Base-by-base conservation (phyloP, 31 red algal genomes). In the Porphyra umbilicalis region DNA sequence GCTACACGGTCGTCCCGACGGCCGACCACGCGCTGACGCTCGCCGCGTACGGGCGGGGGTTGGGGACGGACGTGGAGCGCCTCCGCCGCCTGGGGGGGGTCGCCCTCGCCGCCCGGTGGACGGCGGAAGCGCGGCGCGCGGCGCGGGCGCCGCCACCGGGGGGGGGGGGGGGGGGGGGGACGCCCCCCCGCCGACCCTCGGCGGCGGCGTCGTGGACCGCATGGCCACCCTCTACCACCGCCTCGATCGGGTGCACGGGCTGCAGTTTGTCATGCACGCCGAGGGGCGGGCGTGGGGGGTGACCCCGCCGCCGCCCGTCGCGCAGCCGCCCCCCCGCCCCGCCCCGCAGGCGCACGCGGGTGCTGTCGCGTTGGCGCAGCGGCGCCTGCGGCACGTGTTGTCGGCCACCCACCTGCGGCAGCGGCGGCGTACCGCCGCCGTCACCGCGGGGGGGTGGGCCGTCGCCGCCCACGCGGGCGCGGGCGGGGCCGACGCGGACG, bases 201-300 rank as follows among this genome's bases (percentile, higher is more conserved):
- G n/a, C n/a, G n/a, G 57, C 57, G 57, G 57, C 13, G 57, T 71
- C 2, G 14, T 71, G 0, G 33, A 85, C 34, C 83, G 82, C 46
- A 75, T 90, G n/a, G 79, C 81, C 33, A 85, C 80, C n/a, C 77
- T 85, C 0, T 84, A 90, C 34, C 88, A 90, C 40, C 88, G 88
- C 31, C 78, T 90, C 37, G 88, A 90, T 76, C 83, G 88, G 31
- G 34, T 90, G 20, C 88, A 84, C 57, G 88, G 88, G n/a, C 83
- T 90, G 77, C 88, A 90, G 78, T 90, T 81, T 34, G 44, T 85
- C 30, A 84, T 75, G 25, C 85, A 90, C 83, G 85, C 77, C 77
- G 15, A 18, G 2, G 57, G 57, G 6, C 57, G 57, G 57, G 57
- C 30, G 57, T 71, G 57, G 57, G 57, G 6, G 2, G 57, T n/a